Evolutionary conservation across 345 rosid species (phyloP), one percentile per base, ranked within the genome.

Genomic region (Alliaria petiolata): DNA sequence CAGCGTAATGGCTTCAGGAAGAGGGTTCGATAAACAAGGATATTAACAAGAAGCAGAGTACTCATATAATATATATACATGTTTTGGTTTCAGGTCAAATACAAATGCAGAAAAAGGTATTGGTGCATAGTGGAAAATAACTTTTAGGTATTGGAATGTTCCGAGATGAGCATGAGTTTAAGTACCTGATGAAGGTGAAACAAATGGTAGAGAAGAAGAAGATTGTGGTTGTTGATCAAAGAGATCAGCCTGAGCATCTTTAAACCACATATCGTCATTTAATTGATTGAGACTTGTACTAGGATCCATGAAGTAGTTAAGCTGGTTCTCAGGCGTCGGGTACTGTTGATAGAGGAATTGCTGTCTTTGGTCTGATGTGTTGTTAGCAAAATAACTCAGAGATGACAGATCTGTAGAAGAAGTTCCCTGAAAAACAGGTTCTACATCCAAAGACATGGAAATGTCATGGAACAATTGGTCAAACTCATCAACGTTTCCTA

Each of bases 171-270:
- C 14, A 75, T 28, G 59, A 36, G 43, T 53, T 39, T 31, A 69
- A 69, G 55, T 76, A 76, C 79, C 79, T 76, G 75, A 39, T 55
- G 66, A 69, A 11, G 75, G 65, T 38, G 71, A 47, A 38, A 38
- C 43, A 75, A 53, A 53, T 53, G 70, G 52, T 69, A 8, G 25
- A 60, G 65, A 62, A 53, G n/a, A n/a, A n/a, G 42, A 28, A 28
- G 50, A 36, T 35, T 55, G 74, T 34, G 42, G 46, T 42, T 63
- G 46, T 42, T 63, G 39, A 39, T 63, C 71, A 76, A 45, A 56
- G 46, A 69, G 54, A 76, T 20, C 52, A 13, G 61, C 47, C 35
- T 69, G 70, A 31, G 45, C 70, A 62, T 69, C 79, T 15, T 69
- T 31, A 39, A 65, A 58, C 76, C 80, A 71, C 38, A 34, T 5